Base-by-base conservation (phyloP, 2,329 filamentous ascomycete genomes). In the Dendryphion nanum region DNA sequence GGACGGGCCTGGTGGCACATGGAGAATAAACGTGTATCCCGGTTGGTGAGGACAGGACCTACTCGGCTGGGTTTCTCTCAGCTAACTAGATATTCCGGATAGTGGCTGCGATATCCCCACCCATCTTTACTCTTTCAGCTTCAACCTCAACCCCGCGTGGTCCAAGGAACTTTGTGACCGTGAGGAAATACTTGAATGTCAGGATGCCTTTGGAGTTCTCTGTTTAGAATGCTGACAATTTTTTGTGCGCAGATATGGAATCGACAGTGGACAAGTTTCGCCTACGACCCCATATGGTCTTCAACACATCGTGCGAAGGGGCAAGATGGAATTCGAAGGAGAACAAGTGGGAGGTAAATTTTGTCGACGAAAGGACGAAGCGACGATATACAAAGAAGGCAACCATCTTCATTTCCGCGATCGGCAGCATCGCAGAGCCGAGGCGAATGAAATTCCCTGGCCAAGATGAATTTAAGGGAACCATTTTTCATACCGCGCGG, bases 251-350 rank as follows among this genome's bases (percentile, higher is more conserved):
- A 26, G 23, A 76, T 46, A 62, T 76, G 2, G 60, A 74, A 42
- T 68, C 67, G 41, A 70, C 75, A 15, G 71, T 68, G 48, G 55
- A 72, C 10, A 66, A 59, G 1, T 74, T 73, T 44, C 68, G 67
- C 33, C 59, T 75, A 7, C 59, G 70, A 18, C 72, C 73, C 43
- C 72, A 73, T 48, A 75, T 75, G 70, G 67, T 50, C 6, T 74
- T 76, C 57, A 65, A 69, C 35, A 70, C 65, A 8, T 59, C 70
- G 39, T 64, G 75, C n/a, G 50, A 63, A 2, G 69, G 69, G 2
- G 68, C 66, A 19, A 67, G 63, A 28, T 76, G 71, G 72, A 54
- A 72, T 30, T 66, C 72, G 18, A 59, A 69, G 5, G 55, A 53
- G 6, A 71, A 69, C 5, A 55, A 70, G 43, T 76, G 73, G 73